A percentile compares a stretch with the other conserved stretches of the same genome.
phyloP scores from a whole-genome alignment of 345 rosid species.

The Bruguiera gymnorhiza region DNA sequence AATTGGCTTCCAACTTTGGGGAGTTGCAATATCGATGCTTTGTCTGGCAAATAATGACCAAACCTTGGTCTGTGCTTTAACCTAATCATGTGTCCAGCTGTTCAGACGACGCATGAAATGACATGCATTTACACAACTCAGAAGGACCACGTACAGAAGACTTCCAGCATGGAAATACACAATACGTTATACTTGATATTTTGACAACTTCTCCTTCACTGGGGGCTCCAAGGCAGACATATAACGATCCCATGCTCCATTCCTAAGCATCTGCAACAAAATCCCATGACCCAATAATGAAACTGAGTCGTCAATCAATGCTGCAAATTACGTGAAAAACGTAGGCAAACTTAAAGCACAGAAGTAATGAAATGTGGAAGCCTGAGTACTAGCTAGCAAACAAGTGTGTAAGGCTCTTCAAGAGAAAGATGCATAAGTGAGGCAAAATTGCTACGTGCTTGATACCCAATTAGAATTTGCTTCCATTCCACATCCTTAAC shows the following conservation, averaged over 20 bases:
- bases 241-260: constrained; percentile 85
- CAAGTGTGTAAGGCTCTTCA: too few species aligned
- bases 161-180: constrained; percentile 5
- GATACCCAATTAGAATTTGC: too few species aligned
- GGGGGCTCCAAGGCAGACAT: constrained; percentile 81
- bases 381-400: too few species aligned
- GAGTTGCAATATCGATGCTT: constrained; percentile 15
- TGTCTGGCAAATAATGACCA: constrained; percentile 23
- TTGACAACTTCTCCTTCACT: constrained; percentile 75
- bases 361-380: too few species aligned
- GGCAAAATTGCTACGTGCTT: too few species aligned
- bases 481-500: too few species aligned
- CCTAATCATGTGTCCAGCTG: constrained; percentile 19
- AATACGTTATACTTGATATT: constrained; percentile 59
- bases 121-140: constrained; percentile 13
- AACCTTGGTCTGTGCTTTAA: constrained; percentile 22
- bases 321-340: neutral
- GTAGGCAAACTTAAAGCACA: neutral
- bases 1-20: constrained; percentile 25
- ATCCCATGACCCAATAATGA: neutral
- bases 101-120: constrained; percentile 19
- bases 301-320: neutral
- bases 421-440: too few species aligned
- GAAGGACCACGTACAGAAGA: constrained; percentile 12
- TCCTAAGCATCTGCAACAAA: constrained; percentile 67